phyloP scores from a whole-genome alignment of 202 grass and related monocot genomes.

The Setaria italica region DNA sequence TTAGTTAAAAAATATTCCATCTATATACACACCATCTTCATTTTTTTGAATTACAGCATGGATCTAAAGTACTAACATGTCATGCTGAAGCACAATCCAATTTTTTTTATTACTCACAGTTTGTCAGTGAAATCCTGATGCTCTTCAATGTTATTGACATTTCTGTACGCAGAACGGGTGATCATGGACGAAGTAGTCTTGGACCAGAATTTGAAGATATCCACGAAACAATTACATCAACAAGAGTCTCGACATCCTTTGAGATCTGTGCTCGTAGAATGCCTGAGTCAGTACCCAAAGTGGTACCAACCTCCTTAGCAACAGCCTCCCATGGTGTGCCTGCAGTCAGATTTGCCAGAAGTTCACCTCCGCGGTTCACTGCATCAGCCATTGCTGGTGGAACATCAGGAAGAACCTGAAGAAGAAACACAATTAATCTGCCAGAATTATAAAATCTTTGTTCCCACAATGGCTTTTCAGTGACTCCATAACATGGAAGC shows the following conservation, averaged over 20 bases:
- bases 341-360: slow-evolving; percentile 67
- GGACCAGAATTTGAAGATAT: slow-evolving; percentile 82
- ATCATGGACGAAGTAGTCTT: slow-evolving; percentile 72
- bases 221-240: slow-evolving; percentile 79
- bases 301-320: slow-evolving; percentile 78
- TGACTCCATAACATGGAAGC: neutral
- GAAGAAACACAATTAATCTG: slow-evolving; percentile 21
- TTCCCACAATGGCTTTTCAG: neutral
- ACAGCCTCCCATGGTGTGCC: slow-evolving; percentile 95
- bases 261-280: slow-evolving; percentile 68
- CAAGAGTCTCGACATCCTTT: slow-evolving; percentile 77
- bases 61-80: slow-evolving; percentile 28
- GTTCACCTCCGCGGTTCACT: slow-evolving; percentile 84
- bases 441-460: slow-evolving; percentile 3
- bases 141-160: slow-evolving; percentile 29
- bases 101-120: slow-evolving; percentile 16
- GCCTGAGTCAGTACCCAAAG: slow-evolving; percentile 70
- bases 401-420: slow-evolving; percentile 88
- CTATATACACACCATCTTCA: neutral
- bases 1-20: slow-evolving; percentile 23
- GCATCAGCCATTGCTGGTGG: slow-evolving; percentile 95
- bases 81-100: neutral
- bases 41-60: neutral
- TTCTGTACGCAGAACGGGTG: neutral
- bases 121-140: slow-evolving; percentile 14